Conservation (phyloP, 176 grass and related monocot species). For the Eragrostis curvula region DNA sequence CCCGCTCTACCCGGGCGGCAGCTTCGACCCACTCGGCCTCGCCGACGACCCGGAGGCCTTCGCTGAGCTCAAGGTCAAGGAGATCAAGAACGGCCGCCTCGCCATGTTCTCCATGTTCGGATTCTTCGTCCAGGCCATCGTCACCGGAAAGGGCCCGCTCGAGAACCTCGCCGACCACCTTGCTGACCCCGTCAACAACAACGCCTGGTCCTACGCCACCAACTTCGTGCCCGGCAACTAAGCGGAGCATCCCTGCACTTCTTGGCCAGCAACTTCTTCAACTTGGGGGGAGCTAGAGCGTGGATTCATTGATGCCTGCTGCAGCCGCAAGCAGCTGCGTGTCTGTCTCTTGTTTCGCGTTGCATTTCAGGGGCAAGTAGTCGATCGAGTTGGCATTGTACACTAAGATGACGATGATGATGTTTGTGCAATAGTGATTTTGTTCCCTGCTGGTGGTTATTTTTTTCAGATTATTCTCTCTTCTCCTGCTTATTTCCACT, state of each 20-base stretch:
- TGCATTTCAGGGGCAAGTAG: constrained; percentile 25
- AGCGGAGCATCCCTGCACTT: neutral
- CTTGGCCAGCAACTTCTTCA: constrained; percentile 22
- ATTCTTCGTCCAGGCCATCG: constrained; percentile 85
- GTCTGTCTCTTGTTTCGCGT: constrained; percentile 42
- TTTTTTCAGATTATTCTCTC: constrained; percentile 17
- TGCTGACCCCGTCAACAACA: constrained; percentile 79
- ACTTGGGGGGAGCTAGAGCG: neutral
- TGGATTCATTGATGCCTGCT: constrained; percentile 21
- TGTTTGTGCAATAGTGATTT: constrained; percentile 40
- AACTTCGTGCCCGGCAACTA: constrained; percentile 87
- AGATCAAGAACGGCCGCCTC: constrained; percentile 92
- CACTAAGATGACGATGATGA: constrained; percentile 29
- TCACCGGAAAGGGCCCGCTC: constrained; percentile 81
- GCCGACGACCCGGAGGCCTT: constrained; percentile 81
- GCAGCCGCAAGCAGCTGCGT: neutral
- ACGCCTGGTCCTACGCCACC: constrained; percentile 81
- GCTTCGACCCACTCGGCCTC: constrained; percentile 78
- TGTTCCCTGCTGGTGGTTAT: constrained; percentile 33
- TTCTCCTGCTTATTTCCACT: neutral
- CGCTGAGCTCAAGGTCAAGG: constrained; percentile 90
- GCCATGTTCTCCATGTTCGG: constrained; percentile 95
- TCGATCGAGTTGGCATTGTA: constrained; percentile 41
- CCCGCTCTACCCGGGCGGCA: constrained; percentile 79
- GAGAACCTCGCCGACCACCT: constrained; percentile 89